Evolutionary conservation across 2,329 filamentous ascomycete genomes (phyloP), one percentile per base, ranked within the genome.

Genomic region (Scytalidium sp.): DNA sequence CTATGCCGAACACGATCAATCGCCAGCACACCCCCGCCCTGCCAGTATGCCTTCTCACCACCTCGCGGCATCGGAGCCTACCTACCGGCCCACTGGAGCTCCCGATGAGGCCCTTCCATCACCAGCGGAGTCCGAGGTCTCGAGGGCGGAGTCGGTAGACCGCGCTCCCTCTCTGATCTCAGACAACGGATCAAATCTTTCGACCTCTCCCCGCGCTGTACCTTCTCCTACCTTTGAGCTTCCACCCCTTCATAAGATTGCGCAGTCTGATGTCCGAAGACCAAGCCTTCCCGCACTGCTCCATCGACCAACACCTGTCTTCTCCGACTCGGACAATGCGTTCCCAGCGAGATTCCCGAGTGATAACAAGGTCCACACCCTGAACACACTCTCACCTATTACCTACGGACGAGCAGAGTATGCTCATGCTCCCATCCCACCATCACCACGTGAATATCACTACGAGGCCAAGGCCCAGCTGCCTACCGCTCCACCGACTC

Each of bases 141-240:
- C 85, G 2, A 71, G 75, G 51, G 68, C 73, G 45, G 75, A 78
- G 17, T 78, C 74, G 2, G 70, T 78, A 15, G 84, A 87, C 41
- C 74, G 75, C 23, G 81, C 84, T 3, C 85, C 85, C 6, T 88
- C 86, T 1, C 75, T 90, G 54, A 75, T 88, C 45, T 90, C 88
- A 0, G 89, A 94, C 64, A 73, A 74, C 22, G 78, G 79, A 54
- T 86, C 84, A 1, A 75, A 79, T 49, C 80, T 81, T 63, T 83
- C 83, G 3, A 77, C 77, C 23, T 85, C 84, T 10, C 80, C 82
- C 15, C 56, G 60, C 2, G 45, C 64, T 19, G 56, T 59, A 19
- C 54, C 56, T 3, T 65, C 64, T 9, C 63, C 64, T 1, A 49
- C 56, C 9, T 48, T 64, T 42, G 64, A 64, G 29, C 58, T 67